Conservation (phyloP, 2,329 filamentous ascomycete species). For the Colletotrichum incanum region DNA sequence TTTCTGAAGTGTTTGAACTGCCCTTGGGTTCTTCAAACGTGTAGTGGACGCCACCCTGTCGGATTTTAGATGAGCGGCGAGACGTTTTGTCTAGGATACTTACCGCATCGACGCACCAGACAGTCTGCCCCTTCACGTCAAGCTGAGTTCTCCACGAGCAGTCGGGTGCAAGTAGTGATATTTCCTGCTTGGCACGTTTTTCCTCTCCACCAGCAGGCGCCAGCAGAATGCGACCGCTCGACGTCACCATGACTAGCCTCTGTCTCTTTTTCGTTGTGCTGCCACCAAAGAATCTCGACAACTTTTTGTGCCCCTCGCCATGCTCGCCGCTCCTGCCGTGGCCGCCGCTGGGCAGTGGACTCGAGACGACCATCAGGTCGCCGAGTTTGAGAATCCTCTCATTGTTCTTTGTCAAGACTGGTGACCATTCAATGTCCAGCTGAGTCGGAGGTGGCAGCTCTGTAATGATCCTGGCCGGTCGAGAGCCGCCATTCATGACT, state of each 20-base stretch:
- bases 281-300: constrained; percentile 93
- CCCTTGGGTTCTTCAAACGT: constrained; percentile 95
- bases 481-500: constrained; percentile 62
- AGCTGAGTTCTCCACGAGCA: constrained; percentile 84
- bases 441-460: constrained; percentile 97
- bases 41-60: constrained; percentile 88
- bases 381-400: constrained; percentile 96
- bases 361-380: constrained; percentile 87
- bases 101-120: constrained; percentile 96
- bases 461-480: constrained; percentile 88
- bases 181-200: constrained; percentile 93
- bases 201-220: constrained; percentile 94
- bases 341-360: constrained; percentile 82
- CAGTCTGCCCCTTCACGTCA: constrained; percentile 88
- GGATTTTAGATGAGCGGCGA: constrained; percentile 41
- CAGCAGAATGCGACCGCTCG: constrained; percentile 89
- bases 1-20: constrained; percentile 68
- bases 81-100: constrained; percentile 55
- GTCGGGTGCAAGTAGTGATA: constrained; percentile 84
- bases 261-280: constrained; percentile 94
- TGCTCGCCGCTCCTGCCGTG: constrained; percentile 78
- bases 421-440: constrained; percentile 98
- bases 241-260: constrained; percentile 94
- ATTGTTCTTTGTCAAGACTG: constrained; percentile 90
- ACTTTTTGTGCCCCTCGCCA: constrained; percentile 84